phyloP scores from a whole-genome alignment of 139 green algal genomes.

The Mesotaenium endlicherianum region DNA sequence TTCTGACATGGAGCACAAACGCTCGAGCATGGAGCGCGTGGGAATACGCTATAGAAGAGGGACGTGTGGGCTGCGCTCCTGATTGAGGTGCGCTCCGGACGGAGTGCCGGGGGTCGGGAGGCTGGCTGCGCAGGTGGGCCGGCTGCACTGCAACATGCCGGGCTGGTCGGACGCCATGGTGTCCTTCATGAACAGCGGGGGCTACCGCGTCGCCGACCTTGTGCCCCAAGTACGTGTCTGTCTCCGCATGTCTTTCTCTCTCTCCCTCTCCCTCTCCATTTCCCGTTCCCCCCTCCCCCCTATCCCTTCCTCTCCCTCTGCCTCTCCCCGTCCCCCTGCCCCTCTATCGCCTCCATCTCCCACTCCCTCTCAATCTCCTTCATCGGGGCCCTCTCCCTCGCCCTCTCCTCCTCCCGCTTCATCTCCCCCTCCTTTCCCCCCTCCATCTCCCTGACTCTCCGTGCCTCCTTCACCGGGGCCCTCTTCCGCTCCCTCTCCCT shows the following conservation, averaged over 20 bases:
- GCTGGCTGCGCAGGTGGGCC: constrained; percentile 68
- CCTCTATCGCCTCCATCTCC: too few relatives aligned
- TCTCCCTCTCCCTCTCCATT: not conserved
- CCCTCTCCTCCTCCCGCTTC: not conserved
- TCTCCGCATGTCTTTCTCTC: not conserved
- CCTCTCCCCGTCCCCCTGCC: too few relatives aligned
- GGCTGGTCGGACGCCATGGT: constrained; percentile 85
- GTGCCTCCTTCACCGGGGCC: not conserved
- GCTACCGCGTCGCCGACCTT: constrained; percentile 62
- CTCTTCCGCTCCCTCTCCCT: not conserved
- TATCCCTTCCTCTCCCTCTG: not conserved
- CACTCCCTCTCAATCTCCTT: too few relatives aligned
- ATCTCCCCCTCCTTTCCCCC: not conserved
- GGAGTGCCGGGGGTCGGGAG: too few relatives aligned
- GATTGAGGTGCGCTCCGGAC: too few relatives aligned
- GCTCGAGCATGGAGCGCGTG: too few relatives aligned
- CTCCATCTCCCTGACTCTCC: not conserved
- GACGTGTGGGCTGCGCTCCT: too few relatives aligned
- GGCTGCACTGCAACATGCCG: constrained; percentile 56
- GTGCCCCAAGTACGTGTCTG: not conserved
- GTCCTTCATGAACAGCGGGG: constrained; percentile 85
- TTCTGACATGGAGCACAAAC: too few relatives aligned
- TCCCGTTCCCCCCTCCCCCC: not conserved
- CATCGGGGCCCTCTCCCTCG: not conserved
- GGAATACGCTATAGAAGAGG: too few relatives aligned